phyloP scores from a whole-genome alignment of 2,329 filamentous ascomycete genomes.

The Fonsecaea nubica region DNA sequence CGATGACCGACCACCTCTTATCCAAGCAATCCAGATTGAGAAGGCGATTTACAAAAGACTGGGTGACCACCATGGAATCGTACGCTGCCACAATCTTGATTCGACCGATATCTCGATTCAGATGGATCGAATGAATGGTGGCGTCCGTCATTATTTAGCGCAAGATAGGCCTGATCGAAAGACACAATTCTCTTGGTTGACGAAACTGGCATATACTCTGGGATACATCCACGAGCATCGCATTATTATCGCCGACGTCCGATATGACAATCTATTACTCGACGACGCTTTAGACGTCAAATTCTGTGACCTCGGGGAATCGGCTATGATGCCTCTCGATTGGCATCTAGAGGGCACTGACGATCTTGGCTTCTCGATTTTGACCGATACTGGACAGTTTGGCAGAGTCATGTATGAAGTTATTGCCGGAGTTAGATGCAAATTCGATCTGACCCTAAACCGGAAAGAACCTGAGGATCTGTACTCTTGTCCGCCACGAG shows the following conservation, averaged over 20 bases:
- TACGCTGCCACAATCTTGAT: constrained; percentile 25
- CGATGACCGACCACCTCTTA: constrained; percentile 30
- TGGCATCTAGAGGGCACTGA: constrained; percentile 41
- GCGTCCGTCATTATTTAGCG: constrained; percentile 33
- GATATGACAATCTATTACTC: constrained; percentile 33
- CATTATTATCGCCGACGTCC: constrained; percentile 35
- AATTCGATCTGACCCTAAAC: constrained; percentile 39
- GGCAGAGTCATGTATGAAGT: constrained; percentile 45
- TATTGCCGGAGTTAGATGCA: constrained; percentile 37
- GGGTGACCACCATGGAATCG: constrained; percentile 28
- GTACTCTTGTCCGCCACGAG: constrained; percentile 39
- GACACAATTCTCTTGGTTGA: constrained; percentile 32
- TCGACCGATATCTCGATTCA: constrained; percentile 24
- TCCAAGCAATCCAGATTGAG: constrained; percentile 30
- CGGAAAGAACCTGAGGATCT: constrained; percentile 23
- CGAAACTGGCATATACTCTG: constrained; percentile 28
- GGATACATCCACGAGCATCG: constrained; percentile 31
- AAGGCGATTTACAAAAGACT: constrained; percentile 34
- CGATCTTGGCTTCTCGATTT: constrained; percentile 42
- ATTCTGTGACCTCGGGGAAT: constrained; percentile 43
- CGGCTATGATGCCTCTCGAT: constrained; percentile 40
- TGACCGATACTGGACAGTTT: constrained; percentile 44
- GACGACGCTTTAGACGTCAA: constrained; percentile 41
- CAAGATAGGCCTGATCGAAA: constrained; percentile 12
- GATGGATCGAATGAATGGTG: constrained; percentile 37